Base-by-base conservation (phyloP, 2,329 filamentous ascomycete genomes). In the Diaporthe sp. region DNA sequence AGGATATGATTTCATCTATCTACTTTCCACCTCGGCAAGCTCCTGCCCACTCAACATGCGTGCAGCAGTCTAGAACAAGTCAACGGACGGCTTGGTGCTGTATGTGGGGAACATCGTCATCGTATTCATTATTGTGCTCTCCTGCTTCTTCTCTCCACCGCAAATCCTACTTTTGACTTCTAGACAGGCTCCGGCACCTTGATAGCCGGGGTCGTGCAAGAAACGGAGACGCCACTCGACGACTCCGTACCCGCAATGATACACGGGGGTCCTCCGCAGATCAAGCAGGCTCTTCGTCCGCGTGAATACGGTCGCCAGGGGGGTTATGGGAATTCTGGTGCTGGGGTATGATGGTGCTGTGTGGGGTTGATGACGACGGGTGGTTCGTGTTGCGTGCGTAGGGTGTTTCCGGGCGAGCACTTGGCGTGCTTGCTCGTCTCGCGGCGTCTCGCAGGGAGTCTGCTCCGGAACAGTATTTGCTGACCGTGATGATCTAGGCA, bases 81-180 rank as follows among this genome's bases (percentile, higher is more conserved):
- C 65, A 69, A 69, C 46, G 65, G 65, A 25, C 34, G 39, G 62
- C n/a, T 58, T 19, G 44, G 44, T 51, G 55, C 42, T 70, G 28
- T 42, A 57, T 46, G 28, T 59, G 61, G 44, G 39, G 73, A 28
- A 39, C 46, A 73, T 73, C 55, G 68, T 73, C 61, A 55, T 75
- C 69, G 73, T 67, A 70, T 76, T 68, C 61, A 75, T 76, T 69
- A 65, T n/a, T 75, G 69, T 53, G 72, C 69, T 75, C 74, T 75
- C 74, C 61, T 57, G 44, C n/a, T 55, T 28, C 28, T 53, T 44
- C 39, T 72, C 57, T 53, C 75, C 39, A 28, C 39, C 61, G 55
- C 73, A 42, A 44, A 49, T 46, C 55, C 59, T 59, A 53, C 51
- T 73, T 73, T 53, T 61, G 46, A 44, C 12, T 65, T 65, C 44